Evolutionary conservation across 345 rosid genomes (phyloP).

Genomic region (Populus euphratica): DNA sequence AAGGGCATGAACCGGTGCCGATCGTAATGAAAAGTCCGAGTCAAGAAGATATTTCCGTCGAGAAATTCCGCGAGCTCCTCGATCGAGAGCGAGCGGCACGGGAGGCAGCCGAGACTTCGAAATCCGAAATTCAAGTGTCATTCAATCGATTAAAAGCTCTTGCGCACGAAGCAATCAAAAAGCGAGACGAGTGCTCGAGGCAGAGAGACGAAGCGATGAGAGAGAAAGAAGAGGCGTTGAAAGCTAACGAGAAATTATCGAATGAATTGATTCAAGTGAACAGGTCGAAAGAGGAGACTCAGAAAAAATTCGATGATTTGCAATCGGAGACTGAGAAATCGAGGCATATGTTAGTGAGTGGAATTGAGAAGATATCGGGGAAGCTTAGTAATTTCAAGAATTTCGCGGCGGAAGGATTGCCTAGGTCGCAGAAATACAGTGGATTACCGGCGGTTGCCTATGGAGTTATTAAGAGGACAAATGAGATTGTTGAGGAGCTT

Average conservation of each 20-base stretch:
- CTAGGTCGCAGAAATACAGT: constrained; percentile 71
- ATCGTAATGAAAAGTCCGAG: constrained; percentile 38
- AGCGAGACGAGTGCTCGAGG: constrained; percentile 69
- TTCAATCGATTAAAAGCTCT: constrained; percentile 68
- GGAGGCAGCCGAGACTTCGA: constrained; percentile 64
- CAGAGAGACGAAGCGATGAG: constrained; percentile 74
- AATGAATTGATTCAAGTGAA: constrained; percentile 48
- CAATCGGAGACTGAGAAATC: constrained; percentile 76
- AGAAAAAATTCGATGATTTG: constrained; percentile 56
- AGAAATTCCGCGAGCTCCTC: constrained; percentile 54
- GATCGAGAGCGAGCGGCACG: constrained; percentile 91
- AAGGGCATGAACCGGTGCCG: constrained; percentile 61
- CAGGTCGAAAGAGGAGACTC: constrained; percentile 48
- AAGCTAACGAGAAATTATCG: constrained; percentile 40
- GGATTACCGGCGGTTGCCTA: constrained; percentile 79
- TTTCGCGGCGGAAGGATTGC: constrained; percentile 67
- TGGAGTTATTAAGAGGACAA: constrained; percentile 89
- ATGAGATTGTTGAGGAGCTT: constrained; percentile 93
- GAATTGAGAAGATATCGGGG: constrained; percentile 90
- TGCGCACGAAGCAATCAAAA: constrained; percentile 78
- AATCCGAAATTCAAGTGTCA: constrained; percentile 57
- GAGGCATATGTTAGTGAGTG: constrained; percentile 83
- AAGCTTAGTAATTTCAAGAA: constrained; percentile 76
- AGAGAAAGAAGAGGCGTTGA: constrained; percentile 59
- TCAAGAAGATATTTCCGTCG: constrained; percentile 43